A percentile compares a stretch with the other conserved stretches of the same genome.
phyloP scores from a whole-genome alignment of 768 basidiomycete genomes.

The Pholiota molesta region DNA sequence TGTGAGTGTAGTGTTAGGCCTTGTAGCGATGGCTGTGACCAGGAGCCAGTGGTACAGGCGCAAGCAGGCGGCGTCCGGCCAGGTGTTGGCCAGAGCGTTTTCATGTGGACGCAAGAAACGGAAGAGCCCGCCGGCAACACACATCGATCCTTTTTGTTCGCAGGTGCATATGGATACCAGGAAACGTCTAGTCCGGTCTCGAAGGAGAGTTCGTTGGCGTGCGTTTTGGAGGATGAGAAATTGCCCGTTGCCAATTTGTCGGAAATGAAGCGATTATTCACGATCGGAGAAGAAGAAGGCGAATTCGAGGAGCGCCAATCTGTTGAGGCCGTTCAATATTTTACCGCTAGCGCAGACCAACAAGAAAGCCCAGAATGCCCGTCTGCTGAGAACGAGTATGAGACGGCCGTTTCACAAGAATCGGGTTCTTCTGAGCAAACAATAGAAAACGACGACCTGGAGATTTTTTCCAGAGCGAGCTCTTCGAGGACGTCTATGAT shows the following conservation, averaged over 20 bases:
- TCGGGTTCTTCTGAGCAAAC: conserved; percentile 9
- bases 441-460: background rate
- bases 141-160: background rate
- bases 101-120: conserved; percentile 12
- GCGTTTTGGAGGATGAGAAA: background rate
- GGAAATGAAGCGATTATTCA: background rate
- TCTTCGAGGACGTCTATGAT: conserved; percentile 5
- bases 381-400: background rate
- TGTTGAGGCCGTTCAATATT: background rate
- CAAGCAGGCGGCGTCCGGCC: conserved; percentile 13
- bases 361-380: background rate
- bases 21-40: conserved; percentile 12
- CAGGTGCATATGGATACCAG: background rate
- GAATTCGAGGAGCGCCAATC: background rate
- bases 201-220: background rate
- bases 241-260: too few relatives aligned
- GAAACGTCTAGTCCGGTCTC: background rate
- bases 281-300: background rate
- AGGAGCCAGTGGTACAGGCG: conserved; percentile 8
- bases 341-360: background rate
- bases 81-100: conserved; percentile 11
- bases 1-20: conserved; percentile 13
- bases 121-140: background rate
- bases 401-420: conserved; percentile 20
- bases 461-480: conserved; percentile 4